Evolutionary conservation across 1,139 yeast species (phyloP), one percentile per base, ranked within the genome.

Genomic region (Maudiozyma humilis): DNA sequence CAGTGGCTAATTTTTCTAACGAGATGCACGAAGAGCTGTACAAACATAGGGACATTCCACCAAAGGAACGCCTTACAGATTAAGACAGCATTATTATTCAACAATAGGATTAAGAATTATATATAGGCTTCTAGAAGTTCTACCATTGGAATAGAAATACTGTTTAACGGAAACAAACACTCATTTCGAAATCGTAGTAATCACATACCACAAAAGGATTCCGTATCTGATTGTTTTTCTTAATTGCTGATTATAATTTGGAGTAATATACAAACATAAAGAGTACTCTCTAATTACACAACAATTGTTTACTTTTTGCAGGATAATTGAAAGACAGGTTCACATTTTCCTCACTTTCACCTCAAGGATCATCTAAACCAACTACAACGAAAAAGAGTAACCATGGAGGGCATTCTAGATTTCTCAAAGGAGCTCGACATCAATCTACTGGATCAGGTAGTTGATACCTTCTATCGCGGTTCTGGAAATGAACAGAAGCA

Each of bases 361-460:
- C n/a, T n/a, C n/a, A n/a, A n/a, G n/a, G n/a, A n/a, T n/a, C n/a
- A n/a, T n/a, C n/a, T n/a, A n/a, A n/a, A n/a, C n/a, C n/a, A n/a
- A n/a, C n/a, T n/a, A n/a, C n/a, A 23, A 23, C 27, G 10, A 23
- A 6, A 23, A 6, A 23, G 6, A 23, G 10, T 23, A 16, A 37
- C 13, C 20, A 47, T 91, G 98, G 97, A 91, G 54, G 74, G 82
- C 43, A 76, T 93, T 57, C 77, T 91, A 58, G 95, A 89, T 68
- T 88, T 89, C 66, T 76, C 87, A 45, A 76, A 76, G 59, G 96
- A 87, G 44, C 71, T 89, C 53, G 96, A 93, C 68, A 77, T 89
- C 56, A 71, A 68, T 46, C 67, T 85, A 49, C 75, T 91, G 59
- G 99, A 91, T 67, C 79, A 74, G 46, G 82, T 88, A 25, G 98